Evolutionary conservation across 345 rosid species (phyloP), one percentile per base, ranked within the genome.

Genomic region (Moricandia arvensis): DNA sequence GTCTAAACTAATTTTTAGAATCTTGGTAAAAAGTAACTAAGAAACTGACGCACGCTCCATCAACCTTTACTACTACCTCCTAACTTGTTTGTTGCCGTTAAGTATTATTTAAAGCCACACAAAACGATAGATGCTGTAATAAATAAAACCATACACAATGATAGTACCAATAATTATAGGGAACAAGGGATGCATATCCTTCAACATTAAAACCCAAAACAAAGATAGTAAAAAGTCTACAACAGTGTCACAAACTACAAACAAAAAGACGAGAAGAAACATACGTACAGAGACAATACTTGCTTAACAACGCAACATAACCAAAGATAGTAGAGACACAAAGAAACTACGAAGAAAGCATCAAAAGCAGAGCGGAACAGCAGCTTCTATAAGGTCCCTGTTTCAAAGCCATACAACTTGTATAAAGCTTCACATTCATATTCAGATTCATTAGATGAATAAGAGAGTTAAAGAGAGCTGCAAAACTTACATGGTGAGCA

Each of bases 401-500:
- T 49, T 49, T 68, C 66, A 66, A 59, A 0, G n/a, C 30, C 27
- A 60, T 0, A 8, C 31, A 47, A 35, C 15, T 71, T 71, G 13
- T 65, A 59, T 77, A 30, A 71, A 41, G 63, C 35, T 64, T 35
- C 13, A 66, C 1, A 17, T 65, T 37, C 13, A 66, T 1, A 29
- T 13, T 58, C 69, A 72, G 37, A 47, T 35, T 59, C 49, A 4
- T 45, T 1, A 47, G n/a, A n/a, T n/a, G n/a, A 6, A 0, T 43
- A 15, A 7, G 24, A 45, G 34, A 71, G 75, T 59, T 41, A 10
- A 38, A 1, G 31, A 70, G 57, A 72, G 76, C 47, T 59, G 41
- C 63, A 59, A 61, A 7, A 6, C 45, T 64, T 72, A 72, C 81
- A 58, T 72, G n/a, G 59, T 59, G n/a, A 65, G 69, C 73, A 78